phyloP scores from a whole-genome alignment of 75 land plant species.

The Cupressus sempervirens region DNA sequence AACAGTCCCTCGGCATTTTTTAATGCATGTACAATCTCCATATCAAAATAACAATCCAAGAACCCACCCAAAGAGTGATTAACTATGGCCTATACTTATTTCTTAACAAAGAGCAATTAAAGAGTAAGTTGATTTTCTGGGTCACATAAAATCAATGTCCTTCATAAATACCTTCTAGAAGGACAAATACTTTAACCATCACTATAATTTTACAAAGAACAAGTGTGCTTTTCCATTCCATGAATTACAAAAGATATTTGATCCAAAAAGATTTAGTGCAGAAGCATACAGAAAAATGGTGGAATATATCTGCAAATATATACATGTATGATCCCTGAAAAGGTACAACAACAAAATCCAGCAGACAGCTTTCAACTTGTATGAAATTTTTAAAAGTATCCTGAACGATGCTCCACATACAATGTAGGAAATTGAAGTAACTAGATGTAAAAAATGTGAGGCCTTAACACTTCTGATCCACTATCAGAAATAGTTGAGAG shows the following conservation, averaged over 20 bases:
- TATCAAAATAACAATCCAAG: background rate
- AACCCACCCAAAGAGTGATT: background rate
- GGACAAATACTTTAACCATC: background rate
- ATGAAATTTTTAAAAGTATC: background rate
- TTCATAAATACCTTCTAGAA: background rate
- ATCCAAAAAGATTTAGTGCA: background rate
- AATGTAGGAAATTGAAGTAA: background rate
- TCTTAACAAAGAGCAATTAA: background rate
- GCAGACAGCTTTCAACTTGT: background rate
- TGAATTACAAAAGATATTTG: background rate
- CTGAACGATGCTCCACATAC: slow-evolving; percentile 4
- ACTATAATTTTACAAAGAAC: background rate
- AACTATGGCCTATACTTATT: background rate
- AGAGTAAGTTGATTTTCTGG: background rate
- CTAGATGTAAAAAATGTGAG: background rate
- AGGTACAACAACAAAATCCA: background rate
- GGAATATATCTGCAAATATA: slow-evolving; percentile 5
- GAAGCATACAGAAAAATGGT: slow-evolving; percentile 1
- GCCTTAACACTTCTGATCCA: background rate
- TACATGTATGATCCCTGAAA: background rate
- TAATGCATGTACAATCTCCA: background rate
- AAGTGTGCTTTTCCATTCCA: background rate
- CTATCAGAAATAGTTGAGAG: background rate
- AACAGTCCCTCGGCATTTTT: background rate
- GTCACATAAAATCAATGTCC: background rate